Conservation (phyloP, 371 early-diverging fungal genomes). For the Syncephalis plumigaleata region DNA sequence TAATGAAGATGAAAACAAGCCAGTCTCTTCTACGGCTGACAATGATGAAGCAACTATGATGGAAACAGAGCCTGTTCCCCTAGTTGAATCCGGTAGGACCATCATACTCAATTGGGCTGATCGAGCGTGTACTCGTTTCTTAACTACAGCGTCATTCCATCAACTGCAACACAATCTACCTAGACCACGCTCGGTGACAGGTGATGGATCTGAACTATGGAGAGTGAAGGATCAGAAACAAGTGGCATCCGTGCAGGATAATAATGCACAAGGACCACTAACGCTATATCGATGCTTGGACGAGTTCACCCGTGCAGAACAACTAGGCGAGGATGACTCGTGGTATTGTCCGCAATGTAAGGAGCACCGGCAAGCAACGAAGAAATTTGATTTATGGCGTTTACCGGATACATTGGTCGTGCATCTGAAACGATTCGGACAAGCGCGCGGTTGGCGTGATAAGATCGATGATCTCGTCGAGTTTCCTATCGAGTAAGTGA, state of each 20-base stretch:
- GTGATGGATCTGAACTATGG: constrained; percentile 1
- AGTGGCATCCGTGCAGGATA: constrained; percentile 8
- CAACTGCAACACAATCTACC: no score
- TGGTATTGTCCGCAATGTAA: constrained; percentile 80
- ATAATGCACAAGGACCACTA: constrained; percentile 14
- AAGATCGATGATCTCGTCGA: constrained; percentile 77
- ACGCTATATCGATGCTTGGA: constrained; percentile 56
- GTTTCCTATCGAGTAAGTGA: constrained; percentile 31
- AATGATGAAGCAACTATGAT: no score
- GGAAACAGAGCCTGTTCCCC: no score
- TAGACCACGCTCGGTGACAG: not conserved
- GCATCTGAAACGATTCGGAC: constrained; percentile 81
- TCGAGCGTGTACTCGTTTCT: no score
- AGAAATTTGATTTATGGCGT: constrained; percentile 73
- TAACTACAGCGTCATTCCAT: no score
- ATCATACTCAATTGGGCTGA: no score
- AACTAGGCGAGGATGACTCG: constrained; percentile 58
- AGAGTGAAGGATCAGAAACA: constrained; percentile 7
- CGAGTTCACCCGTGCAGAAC: constrained; percentile 65
- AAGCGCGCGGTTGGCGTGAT: constrained; percentile 48
- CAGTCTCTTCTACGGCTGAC: no score
- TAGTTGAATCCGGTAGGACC: no score
- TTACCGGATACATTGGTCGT: constrained; percentile 78
- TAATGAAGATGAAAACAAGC: no score
- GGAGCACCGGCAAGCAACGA: constrained; percentile 56